Conservation (phyloP, 1,284 basidiomycete species). For the Hemileia vastatrix region DNA sequence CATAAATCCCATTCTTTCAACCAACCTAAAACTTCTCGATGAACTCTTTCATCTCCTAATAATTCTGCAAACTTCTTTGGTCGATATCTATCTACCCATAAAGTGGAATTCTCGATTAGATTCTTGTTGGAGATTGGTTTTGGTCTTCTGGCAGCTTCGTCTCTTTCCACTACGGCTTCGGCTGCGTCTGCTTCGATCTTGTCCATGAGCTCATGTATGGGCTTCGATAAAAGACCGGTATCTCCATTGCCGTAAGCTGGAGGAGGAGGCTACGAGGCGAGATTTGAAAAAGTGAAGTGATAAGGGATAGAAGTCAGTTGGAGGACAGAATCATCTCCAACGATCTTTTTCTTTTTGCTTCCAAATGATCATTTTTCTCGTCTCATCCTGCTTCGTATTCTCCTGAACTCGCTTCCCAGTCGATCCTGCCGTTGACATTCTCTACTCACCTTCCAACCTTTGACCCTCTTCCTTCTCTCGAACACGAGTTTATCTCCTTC, state of each 20-base stretch:
- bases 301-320: not conserved
- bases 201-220: constrained; percentile 9
- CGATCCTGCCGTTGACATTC: not conserved
- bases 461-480: constrained; percentile 23
- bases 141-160: constrained; percentile 54
- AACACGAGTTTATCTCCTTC: constrained; percentile 26
- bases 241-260: constrained; percentile 1
- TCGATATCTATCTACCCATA: constrained; percentile 89
- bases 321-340: constrained; percentile 27
- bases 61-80: constrained; percentile 76
- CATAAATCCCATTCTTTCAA: constrained; percentile 97
- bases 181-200: not conserved
- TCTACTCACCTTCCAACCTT: not conserved
- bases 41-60: constrained; percentile 84
- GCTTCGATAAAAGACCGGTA: constrained; percentile 9
- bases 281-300: constrained; percentile 23
- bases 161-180: too few relatives aligned
- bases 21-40: constrained; percentile 86
- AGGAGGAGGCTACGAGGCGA: not conserved
- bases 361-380: constrained; percentile 17
- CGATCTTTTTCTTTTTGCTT: constrained; percentile 24
- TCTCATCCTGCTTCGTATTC: not conserved
- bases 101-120: constrained; percentile 2
- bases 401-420: not conserved
- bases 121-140: not conserved